Evolutionary conservation across 345 rosid genomes (phyloP), one percentile per base, ranked within the genome.

Genomic region (Crucihimalaya himalaica): DNA sequence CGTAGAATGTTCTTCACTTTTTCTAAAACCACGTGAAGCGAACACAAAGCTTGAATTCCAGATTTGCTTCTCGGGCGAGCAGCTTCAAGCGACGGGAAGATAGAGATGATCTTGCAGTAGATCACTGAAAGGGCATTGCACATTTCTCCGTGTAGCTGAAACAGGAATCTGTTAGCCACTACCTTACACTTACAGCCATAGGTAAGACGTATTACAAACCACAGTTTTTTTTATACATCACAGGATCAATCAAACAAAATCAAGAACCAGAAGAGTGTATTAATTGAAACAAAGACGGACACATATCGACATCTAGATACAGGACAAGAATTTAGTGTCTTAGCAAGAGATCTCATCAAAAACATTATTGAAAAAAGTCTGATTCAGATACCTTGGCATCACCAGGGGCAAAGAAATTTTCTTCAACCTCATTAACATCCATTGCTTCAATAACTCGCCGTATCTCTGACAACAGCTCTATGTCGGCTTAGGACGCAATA

Each of bases 61-160:
- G 97, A 90, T 86, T 83, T 95, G 84, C 99, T 95, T 84, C 97
- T 82, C 20, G 99, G 99, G 65, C 96, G 83, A 65, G 96, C 90
- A 18, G 80, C 99, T 84, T 95, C 99, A 77, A 95, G 81, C 16
- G 86, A 84, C 3, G 99, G 99, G 80, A 95, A 92, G 78, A 90
- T 74, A 15, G 88, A 80, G 80, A 87, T 62, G 67, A 88, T 83
- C 84, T 88, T 88, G 83, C 96, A 88, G 75, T 88, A 87, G 63
- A 84, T 80, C 67, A 78, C 82, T 15, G 93, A 88, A 64, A 95
- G 88, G 25, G 82, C 80, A 82, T 82, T 92, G 83, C 96, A 92
- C 96, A 95, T 85, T 21, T 82, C 91, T 79, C 97, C 98, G 58
- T 95, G 99, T 67, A 95, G 78, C 99, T 95, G 89, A 73, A 72